Evolutionary conservation across 441 rosid species (phyloP).

Genomic region (Syzygium syzygioides): DNA sequence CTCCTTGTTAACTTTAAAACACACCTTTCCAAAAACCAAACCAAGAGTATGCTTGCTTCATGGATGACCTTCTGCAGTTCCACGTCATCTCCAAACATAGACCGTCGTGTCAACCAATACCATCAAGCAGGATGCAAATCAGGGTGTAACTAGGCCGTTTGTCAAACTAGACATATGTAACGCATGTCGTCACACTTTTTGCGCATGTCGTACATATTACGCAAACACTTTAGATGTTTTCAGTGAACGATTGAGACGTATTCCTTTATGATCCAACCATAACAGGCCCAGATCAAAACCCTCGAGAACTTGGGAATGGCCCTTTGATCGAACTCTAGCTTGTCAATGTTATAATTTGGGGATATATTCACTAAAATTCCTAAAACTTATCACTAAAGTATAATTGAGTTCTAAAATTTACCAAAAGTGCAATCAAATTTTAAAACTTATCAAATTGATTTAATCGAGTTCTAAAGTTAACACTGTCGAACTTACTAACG

Average conservation of each 20-base stretch:
- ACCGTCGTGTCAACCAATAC: background rate
- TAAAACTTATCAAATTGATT: too few relatives aligned
- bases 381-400: too few relatives aligned
- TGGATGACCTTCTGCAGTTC: background rate
- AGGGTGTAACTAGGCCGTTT: background rate
- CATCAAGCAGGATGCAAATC: background rate
- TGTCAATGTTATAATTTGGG: too few relatives aligned
- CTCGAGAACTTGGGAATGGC: background rate
- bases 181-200: background rate
- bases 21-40: background rate
- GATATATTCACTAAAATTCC: too few relatives aligned
- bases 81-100: background rate
- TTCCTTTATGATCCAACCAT: background rate
- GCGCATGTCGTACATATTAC: background rate
- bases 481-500: too few relatives aligned
- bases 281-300: background rate
- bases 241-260: background rate
- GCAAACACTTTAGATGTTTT: background rate
- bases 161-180: conserved; percentile 1
- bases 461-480: too few relatives aligned
- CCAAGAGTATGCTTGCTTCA: background rate
- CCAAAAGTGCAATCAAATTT: too few relatives aligned
- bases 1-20: background rate
- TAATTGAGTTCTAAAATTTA: too few relatives aligned
- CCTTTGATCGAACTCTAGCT: too few relatives aligned